Evolutionary conservation across 257 asterid genomes (phyloP), one percentile per base, ranked within the genome.

Genomic region (Coffea eugenioides): DNA sequence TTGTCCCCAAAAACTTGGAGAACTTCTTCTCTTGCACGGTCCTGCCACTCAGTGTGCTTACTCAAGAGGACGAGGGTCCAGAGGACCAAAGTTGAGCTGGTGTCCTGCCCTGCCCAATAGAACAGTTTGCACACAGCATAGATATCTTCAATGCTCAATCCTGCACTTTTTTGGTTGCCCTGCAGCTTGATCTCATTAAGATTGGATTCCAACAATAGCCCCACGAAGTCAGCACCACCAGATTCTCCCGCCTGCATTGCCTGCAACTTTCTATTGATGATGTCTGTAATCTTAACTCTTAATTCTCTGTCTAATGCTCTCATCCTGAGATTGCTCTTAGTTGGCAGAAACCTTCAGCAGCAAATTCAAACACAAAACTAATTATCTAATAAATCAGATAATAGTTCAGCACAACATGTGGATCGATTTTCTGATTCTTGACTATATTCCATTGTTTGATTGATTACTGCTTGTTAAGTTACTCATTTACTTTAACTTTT

Each of bases 91-190:
- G 84, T 80, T 61, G 93, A 83, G 8, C 87, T 83, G 46, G 83
- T 78, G 72, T 89, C 91, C 80, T 88, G 93, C 0, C 91, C 93
- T 25, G 93, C 79, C 46, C 88, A 81, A 45, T 87, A 89, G 86
- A 90, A 86, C 0, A 79, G 23, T 70, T 86, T 86, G 88, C 94
- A 90, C 54, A 88, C 94, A 62, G 84, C 90, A 46, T 88, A 84
- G 45, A 89, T 87, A 23, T 87, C 91, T 71, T 86, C 86, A n/a
- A 80, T 85, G 77, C 82, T 90, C 89, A 90, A 84, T 16, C 89
- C 91, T 6, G 65, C 73, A 75, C 41, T 39, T 39, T 6, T 57
- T 21, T 21, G 65, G n/a, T 74, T 81, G 27, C 87, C 89, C 41
- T 84, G 75, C 81, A 81, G 85, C 78, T 81, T 16, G 0, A 84